These are phyloP conservation scores for Quercus glauca DNA, from an alignment of 306 rosid species.

Conservation along the genomic window DNA sequence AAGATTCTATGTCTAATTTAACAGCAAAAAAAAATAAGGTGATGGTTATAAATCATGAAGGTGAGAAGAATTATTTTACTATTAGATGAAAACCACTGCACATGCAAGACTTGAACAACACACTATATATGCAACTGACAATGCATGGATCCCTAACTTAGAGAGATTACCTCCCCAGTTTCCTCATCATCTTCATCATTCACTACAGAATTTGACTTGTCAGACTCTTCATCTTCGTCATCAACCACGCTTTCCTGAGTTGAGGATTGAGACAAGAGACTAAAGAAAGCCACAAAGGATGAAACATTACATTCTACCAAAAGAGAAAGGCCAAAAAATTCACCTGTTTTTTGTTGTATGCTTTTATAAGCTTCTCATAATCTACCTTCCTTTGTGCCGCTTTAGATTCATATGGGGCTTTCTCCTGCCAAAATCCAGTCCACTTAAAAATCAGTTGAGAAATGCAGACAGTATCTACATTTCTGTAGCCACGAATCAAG, in stretches of 20 bases:
- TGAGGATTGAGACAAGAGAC: not conserved
- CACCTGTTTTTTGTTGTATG: slow-evolving; percentile 9
- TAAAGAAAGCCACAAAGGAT: not conserved
- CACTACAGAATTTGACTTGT: not conserved
- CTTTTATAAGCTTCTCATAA: not conserved
- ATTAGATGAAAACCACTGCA: not conserved
- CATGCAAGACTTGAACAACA: not conserved
- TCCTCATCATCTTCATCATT: slow-evolving; percentile 5
- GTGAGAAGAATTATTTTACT: not conserved
- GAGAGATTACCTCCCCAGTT: not conserved
- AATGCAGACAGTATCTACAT: slow-evolving; percentile 1
- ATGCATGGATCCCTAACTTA: not conserved
- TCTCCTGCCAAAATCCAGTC: slow-evolving; percentile 9
- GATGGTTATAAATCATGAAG: not conserved
- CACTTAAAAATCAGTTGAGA: not conserved
- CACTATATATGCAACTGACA: not conserved
- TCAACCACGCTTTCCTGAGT: slow-evolving; percentile 2
- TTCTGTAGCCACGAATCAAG: not conserved
- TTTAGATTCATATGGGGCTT: slow-evolving; percentile 2
- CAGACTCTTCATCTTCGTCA: not conserved
- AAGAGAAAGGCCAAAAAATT: not conserved
- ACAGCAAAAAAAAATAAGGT: not conserved
- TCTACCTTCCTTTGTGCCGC: not conserved
- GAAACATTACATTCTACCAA: not conserved
- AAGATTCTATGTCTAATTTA: not conserved